These are phyloP conservation scores for Globisporangium mamillatum DNA, from an alignment of 352 stramenopile genomes.

Conservation along the genomic window DNA sequence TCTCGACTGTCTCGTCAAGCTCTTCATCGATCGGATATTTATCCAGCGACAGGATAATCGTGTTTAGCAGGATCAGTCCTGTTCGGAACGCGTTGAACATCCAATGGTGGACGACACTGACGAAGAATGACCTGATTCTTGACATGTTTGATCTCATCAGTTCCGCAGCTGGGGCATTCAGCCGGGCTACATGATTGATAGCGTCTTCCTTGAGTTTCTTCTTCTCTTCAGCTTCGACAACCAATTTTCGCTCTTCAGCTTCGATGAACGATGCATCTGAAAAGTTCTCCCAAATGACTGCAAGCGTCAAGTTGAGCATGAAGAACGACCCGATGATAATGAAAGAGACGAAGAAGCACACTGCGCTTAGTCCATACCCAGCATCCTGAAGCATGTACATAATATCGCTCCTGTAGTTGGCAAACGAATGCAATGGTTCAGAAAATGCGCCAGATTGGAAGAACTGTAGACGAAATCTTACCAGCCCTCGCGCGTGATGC, in stretches of 20 bases:
- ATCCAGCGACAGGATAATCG: conserved; percentile 78
- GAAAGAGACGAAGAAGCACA: conserved; percentile 87
- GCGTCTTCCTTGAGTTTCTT: conserved; percentile 23
- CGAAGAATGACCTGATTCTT: conserved; percentile 19
- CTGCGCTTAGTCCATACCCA: conserved; percentile 38
- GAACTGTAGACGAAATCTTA: conserved; percentile 21
- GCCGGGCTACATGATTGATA: conserved; percentile 13
- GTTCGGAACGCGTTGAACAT: conserved; percentile 54
- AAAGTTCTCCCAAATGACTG: conserved; percentile 88
- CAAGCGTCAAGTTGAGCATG: conserved; percentile 88
- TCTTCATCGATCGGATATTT: conserved; percentile 59
- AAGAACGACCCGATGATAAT: conserved; percentile 90
- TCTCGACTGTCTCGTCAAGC: conserved; percentile 40
- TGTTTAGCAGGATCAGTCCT: conserved; percentile 81
- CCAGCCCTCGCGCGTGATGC: conserved; percentile 92
- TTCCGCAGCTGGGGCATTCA: not conserved
- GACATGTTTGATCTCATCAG: conserved; percentile 16
- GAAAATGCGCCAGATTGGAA: not conserved
- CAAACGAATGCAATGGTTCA: not conserved
- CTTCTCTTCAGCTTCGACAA: conserved; percentile 23
- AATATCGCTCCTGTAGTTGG: conserved; percentile 38
- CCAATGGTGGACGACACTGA: conserved; percentile 40
- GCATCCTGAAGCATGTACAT: conserved; percentile 71
- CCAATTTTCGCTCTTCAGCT: conserved; percentile 36
- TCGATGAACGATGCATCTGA: conserved; percentile 57